These are phyloP conservation scores for Colletotrichum camelliae DNA, from an alignment of 2,329 filamentous ascomycete genomes.

Conservation along the genomic window DNA sequence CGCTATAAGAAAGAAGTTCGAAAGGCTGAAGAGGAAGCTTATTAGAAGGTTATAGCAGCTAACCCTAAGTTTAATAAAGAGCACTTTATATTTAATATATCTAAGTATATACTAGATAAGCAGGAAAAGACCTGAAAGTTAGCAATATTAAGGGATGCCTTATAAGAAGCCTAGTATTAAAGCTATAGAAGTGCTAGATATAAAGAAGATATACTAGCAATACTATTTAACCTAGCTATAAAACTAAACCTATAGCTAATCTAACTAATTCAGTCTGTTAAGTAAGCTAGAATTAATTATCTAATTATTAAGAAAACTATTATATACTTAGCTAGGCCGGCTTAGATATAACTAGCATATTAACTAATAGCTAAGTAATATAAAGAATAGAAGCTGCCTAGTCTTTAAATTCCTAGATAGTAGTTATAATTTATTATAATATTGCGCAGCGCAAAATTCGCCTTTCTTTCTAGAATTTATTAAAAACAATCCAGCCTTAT, in stretches of 20 bases:
- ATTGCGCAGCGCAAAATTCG: too few species aligned
- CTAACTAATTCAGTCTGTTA: background rate
- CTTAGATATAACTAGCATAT: background rate
- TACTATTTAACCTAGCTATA: background rate
- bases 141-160: too few species aligned
- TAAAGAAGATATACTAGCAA: background rate
- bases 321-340: background rate
- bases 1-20: slow-evolving; percentile 69
- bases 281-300: background rate
- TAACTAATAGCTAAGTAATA: background rate
- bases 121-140: too few species aligned
- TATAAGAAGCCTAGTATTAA: background rate
- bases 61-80: slow-evolving; percentile 65
- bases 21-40: slow-evolving; percentile 63
- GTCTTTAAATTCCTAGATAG: background rate
- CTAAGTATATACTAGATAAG: too few species aligned
- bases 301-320: background rate
- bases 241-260: background rate
- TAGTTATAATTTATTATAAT: too few species aligned
- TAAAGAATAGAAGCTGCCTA: background rate
- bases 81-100: slow-evolving; percentile 63
- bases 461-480: too few species aligned
- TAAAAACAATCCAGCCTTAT: background rate
- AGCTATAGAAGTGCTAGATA: background rate
- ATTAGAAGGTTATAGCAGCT: slow-evolving; percentile 58